Percentiles rank a stretch among this genome's conserved stretches.
Evolutionary conservation across 2,329 filamentous ascomycete genomes (phyloP).

Genomic region (Coniella lustricola): DNA sequence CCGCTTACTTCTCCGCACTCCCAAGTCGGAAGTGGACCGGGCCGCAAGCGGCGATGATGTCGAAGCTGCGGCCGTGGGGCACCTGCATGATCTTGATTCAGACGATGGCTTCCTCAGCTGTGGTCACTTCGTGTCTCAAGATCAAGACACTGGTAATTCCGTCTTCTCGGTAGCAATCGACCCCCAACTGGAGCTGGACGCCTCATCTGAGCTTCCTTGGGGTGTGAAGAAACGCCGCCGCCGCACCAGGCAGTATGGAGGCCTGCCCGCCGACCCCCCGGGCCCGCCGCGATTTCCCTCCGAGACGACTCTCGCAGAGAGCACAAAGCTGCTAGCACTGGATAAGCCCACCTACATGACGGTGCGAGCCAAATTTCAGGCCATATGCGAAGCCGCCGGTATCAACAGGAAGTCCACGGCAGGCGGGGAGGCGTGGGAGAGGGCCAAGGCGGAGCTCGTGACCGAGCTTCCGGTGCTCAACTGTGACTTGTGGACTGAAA

Average conservation of each 20-base stretch:
- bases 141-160: conserved; percentile 25
- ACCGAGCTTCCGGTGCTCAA: conserved; percentile 58
- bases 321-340: conserved; percentile 61
- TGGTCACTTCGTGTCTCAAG: not conserved
- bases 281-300: conserved; percentile 70
- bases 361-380: conserved; percentile 59
- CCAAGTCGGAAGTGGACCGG: conserved; percentile 33
- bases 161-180: conserved; percentile 44
- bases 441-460: conserved; percentile 60
- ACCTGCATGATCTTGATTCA: not conserved
- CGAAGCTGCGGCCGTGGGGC: conserved; percentile 8
- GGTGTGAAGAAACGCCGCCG: conserved; percentile 59
- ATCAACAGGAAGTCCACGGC: conserved; percentile 72
- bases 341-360: conserved; percentile 56
- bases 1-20: conserved; percentile 57
- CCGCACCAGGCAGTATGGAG: conserved; percentile 60
- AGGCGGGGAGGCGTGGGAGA: conserved; percentile 67
- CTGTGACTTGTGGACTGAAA: conserved; percentile 47
- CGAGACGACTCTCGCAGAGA: conserved; percentile 75
- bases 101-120: not conserved
- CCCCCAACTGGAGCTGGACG: conserved; percentile 45
- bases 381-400: conserved; percentile 59
- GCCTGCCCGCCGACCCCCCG: conserved; percentile 59
- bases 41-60: not conserved
- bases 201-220: conserved; percentile 56